Percentiles rank a stretch among this genome's conserved stretches.
phyloP scores from a whole-genome alignment of 1,284 basidiomycete species.

The Fomitopsis pinicola region DNA sequence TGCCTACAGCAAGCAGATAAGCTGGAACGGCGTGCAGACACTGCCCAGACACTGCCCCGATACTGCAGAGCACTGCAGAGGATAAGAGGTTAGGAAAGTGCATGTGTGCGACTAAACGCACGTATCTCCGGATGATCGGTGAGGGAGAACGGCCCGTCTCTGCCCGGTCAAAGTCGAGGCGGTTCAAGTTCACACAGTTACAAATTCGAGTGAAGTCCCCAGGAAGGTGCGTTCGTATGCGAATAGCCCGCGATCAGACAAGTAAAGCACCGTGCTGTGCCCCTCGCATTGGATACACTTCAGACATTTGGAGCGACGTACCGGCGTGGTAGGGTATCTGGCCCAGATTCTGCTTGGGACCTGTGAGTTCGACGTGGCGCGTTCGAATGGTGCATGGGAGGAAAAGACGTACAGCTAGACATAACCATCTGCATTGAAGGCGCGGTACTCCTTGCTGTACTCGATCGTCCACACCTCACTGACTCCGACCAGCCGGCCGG shows the following conservation, averaged over 20 bases:
- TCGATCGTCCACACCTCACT: slow-evolving; percentile 87
- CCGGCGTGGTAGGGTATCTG: slow-evolving; percentile 83
- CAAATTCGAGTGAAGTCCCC: slow-evolving; percentile 73
- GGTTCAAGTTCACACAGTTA: slow-evolving; percentile 58
- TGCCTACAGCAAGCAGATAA: slow-evolving; percentile 74
- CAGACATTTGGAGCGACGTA: slow-evolving; percentile 83
- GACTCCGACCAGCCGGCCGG: slow-evolving; percentile 35
- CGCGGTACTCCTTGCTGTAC: slow-evolving; percentile 80
- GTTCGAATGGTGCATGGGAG: neutral
- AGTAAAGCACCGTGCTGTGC: slow-evolving; percentile 79
- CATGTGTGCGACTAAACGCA: slow-evolving; percentile 24
- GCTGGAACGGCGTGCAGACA: slow-evolving; percentile 74
- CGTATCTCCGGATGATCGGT: slow-evolving; percentile 76
- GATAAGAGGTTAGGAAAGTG: slow-evolving; percentile 9
- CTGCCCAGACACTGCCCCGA: slow-evolving; percentile 70
- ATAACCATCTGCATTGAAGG: slow-evolving; percentile 74
- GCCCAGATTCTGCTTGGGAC: slow-evolving; percentile 53
- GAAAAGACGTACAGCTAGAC: slow-evolving; percentile 65
- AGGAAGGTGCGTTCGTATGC: slow-evolving; percentile 86
- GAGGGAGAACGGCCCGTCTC: slow-evolving; percentile 83
- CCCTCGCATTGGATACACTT: slow-evolving; percentile 87
- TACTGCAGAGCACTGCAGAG: slow-evolving; percentile 69
- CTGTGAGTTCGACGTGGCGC: slow-evolving; percentile 54
- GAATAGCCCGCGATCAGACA: slow-evolving; percentile 82
- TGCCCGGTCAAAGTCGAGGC: slow-evolving; percentile 82